Conservation (phyloP, 208 protist species). For the Crithidia fasciculata region DNA sequence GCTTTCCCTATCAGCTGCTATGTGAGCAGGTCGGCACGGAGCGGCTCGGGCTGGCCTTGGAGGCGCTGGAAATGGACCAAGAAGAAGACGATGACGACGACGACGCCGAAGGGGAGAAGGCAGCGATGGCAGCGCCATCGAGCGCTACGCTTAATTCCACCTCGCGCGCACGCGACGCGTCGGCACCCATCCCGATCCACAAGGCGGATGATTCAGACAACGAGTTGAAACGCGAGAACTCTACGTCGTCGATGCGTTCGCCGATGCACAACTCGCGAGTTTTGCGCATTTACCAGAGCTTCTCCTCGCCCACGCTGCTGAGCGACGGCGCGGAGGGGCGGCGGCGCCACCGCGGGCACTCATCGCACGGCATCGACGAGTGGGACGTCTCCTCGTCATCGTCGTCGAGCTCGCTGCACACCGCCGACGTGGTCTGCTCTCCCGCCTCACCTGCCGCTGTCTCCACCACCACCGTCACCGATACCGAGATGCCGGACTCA, state of each 20-base stretch:
- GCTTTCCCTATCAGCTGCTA: conserved; percentile 65
- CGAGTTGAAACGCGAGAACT: not conserved
- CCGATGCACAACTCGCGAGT: conserved; percentile 25
- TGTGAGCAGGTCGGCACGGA: conserved; percentile 64
- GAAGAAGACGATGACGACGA: conserved; percentile 28
- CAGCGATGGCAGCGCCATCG: not conserved
- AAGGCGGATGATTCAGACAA: not conserved
- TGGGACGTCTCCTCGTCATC: conserved; percentile 28
- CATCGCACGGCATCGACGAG: conserved; percentile 21
- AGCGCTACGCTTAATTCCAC: not conserved
- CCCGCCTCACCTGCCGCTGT: not conserved
- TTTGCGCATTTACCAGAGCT: conserved; percentile 36
- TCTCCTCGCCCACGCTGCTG: conserved; percentile 6
- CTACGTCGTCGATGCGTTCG: conserved; percentile 10
- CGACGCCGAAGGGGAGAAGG: conserved; percentile 1
- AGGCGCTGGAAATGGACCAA: conserved; percentile 31
- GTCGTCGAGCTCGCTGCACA: conserved; percentile 1
- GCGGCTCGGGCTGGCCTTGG: conserved; percentile 46
- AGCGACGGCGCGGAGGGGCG: not conserved
- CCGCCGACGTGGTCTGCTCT: conserved; percentile 5
- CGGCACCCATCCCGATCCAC: conserved; percentile 15
- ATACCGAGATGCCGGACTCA: not conserved
- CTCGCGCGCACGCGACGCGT: not conserved
- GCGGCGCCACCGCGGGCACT: conserved; percentile 10
- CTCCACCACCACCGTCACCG: not conserved